Evolutionary conservation across 1,284 basidiomycete genomes (phyloP).

Genomic region (Cutaneotrichosporon mucoides): DNA sequence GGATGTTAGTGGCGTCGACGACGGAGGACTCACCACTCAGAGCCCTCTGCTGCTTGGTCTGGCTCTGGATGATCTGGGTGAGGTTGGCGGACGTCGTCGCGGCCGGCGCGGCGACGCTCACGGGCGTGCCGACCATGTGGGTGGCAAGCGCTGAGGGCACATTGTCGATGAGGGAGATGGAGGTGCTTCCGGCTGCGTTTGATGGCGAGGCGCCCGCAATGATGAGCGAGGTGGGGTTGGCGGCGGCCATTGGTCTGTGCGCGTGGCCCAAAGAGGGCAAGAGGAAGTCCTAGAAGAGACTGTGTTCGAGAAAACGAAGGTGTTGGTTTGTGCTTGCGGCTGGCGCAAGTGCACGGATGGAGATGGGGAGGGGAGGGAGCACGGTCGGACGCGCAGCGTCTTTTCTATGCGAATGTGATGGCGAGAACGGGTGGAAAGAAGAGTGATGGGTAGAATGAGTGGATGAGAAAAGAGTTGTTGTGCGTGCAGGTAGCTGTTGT

Average conservation of each 20-base stretch:
- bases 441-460: background rate
- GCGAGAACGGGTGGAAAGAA: background rate
- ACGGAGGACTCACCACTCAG: background rate
- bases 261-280: too few relatives aligned
- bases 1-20: background rate
- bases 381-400: background rate
- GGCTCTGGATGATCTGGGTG: background rate
- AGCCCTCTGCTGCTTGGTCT: background rate
- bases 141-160: background rate
- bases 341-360: background rate
- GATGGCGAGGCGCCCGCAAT: background rate
- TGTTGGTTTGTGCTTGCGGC: background rate
- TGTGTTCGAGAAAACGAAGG: background rate
- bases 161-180: background rate
- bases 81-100: background rate
- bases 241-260: background rate
- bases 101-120: background rate
- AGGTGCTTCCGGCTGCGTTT: background rate
- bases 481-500: background rate
- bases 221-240: background rate
- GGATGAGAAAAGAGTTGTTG: background rate
- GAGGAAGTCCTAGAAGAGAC: too few relatives aligned
- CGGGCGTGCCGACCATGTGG: background rate
- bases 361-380: background rate
- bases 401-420: background rate